A percentile compares a stretch with the other conserved stretches of the same genome.
Evolutionary conservation across 176 grass and related monocot genomes (phyloP).

Genomic region (Musa beccarii): DNA sequence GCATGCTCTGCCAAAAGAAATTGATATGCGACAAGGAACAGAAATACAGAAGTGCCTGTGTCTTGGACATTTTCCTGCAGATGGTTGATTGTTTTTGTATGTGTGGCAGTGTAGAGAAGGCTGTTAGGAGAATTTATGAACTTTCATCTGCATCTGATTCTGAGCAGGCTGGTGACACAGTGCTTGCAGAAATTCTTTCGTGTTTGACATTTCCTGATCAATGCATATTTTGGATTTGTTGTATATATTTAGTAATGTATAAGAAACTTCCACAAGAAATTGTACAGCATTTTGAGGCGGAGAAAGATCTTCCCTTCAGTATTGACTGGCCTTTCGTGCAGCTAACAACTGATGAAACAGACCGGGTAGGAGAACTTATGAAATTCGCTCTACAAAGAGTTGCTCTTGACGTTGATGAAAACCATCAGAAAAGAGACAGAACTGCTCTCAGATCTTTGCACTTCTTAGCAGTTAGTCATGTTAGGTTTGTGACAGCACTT

Average conservation of each 20-base stretch:
- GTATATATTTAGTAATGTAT: constrained; percentile 70
- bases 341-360: constrained; percentile 35
- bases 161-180: constrained; percentile 56
- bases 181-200: constrained; percentile 52
- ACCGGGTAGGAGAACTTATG: constrained; percentile 43
- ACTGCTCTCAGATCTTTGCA: constrained; percentile 59
- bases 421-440: constrained; percentile 39
- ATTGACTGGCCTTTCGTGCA: constrained; percentile 60
- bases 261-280: constrained; percentile 78
- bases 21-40: constrained; percentile 39
- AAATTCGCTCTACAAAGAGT: constrained; percentile 50
- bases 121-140: constrained; percentile 51
- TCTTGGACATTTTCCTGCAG: constrained; percentile 90
- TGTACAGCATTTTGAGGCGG: constrained; percentile 43
- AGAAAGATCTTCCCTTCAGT: constrained; percentile 43
- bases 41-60: constrained; percentile 68
- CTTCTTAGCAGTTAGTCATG: constrained; percentile 69
- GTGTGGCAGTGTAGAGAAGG: constrained; percentile 57
- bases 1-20: constrained; percentile 56
- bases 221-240: constrained; percentile 91
- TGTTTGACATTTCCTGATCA: constrained; percentile 53
- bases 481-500: constrained; percentile 52
- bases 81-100: constrained; percentile 92
- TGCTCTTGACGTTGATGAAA: constrained; percentile 48
- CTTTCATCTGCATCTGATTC: constrained; percentile 33